phyloP scores from a whole-genome alignment of 169 alveolate species.

The Amoebophrya sp. region DNA sequence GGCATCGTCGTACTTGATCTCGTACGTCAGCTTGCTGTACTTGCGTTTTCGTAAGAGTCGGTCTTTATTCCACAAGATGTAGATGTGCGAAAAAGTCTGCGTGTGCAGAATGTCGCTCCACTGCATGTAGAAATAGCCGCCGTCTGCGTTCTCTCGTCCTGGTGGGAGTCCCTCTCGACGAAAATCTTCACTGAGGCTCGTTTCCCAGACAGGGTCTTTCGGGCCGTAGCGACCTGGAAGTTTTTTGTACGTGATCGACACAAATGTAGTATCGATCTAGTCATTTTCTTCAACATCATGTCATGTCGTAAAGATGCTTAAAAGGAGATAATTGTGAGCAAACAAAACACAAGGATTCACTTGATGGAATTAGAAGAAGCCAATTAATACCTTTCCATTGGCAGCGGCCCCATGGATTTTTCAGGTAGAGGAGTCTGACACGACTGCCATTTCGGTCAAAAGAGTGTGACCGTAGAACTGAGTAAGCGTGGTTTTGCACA shows the following conservation, averaged over 20 bases:
- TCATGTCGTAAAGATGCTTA: no score
- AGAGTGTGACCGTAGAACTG: background rate
- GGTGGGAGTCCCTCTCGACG: background rate
- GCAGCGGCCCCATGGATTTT: constrained; percentile 1
- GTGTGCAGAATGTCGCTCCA: background rate
- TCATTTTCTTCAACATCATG: no score
- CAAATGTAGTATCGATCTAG: no score
- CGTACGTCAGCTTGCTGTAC: background rate
- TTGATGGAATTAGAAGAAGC: no score
- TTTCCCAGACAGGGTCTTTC: background rate
- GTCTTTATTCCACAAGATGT: background rate
- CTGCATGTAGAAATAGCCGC: background rate
- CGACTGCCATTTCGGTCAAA: background rate
- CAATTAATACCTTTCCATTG: constrained; percentile 23
- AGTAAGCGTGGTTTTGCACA: background rate
- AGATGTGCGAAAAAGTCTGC: background rate
- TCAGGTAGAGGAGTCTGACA: constrained; percentile 17
- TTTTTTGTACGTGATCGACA: no score
- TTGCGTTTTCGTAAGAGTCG: background rate
- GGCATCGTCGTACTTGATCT: constrained; percentile 16
- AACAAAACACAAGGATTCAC: background rate
- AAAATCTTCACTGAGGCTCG: background rate
- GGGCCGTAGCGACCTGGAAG: background rate
- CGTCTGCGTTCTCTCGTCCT: background rate
- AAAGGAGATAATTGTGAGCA: background rate